Evolutionary conservation across 805 yeast genomes (phyloP), one percentile per base, ranked within the genome.

Genomic region (Lachancea fermentati): DNA sequence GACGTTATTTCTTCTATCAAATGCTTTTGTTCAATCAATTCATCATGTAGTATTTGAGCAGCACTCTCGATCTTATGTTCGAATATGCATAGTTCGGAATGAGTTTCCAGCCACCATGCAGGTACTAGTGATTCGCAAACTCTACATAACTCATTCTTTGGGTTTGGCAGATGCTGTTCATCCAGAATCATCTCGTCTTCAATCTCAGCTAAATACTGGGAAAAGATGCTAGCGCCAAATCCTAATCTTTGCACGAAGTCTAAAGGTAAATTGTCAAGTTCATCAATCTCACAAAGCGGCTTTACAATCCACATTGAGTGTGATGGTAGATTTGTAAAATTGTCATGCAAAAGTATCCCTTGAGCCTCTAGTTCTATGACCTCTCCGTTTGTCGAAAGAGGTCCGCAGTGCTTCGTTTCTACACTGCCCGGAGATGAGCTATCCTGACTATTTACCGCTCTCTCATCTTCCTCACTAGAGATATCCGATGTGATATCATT

Each of bases 31-130:
- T 89, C 96, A 3, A 74, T 63, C 3, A 91, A 66, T 14, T 72
- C 69, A 50, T 93, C 97, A 49, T 91, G 96, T 34, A 79, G 67
- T 26, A 71, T 50, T 54, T 83, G 85, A 7, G 91, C 77, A 25
- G 80, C 79, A 49, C 87, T 88, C 54, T 81, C 88, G 8, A 84
- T 76, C 52, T 79, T 75, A 62, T 88, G 95, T 58, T 89, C 97
- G 26, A 85, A 75, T 19, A 85, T 69, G 53, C 99, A 93, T 34
- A 85, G 66, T 54, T 88, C 93, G 1, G 91, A 81, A 62, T 93
- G 99, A 36, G 81, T 74, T 52, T 91, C 98, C 30, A 93, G 69
- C 83, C 95, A 93, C 98, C 98, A 93, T 3, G 88, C 84, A 3
- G 95, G 96, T n/a, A 88, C 79, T 35, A 75, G 75, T 22, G 79